Evolutionary conservation across 1,284 basidiomycete species (phyloP).

Genomic region (Fomes fomentarius): DNA sequence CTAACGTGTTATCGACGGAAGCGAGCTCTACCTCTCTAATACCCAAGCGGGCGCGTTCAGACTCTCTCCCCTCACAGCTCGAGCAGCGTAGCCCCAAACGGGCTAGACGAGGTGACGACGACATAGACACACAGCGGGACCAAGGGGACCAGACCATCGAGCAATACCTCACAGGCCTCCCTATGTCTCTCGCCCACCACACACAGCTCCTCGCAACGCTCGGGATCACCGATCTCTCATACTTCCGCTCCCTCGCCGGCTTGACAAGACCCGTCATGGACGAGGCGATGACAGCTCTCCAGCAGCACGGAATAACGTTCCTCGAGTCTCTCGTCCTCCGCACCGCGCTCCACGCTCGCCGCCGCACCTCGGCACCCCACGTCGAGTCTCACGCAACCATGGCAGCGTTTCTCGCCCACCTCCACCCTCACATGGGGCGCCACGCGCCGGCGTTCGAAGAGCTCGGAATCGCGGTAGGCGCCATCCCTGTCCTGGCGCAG

Average conservation of each 20-base stretch:
- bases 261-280: not conserved
- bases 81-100: too few species aligned
- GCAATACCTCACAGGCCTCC: not conserved
- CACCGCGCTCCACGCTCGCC: constrained; percentile 4
- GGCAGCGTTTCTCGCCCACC: constrained; percentile 1
- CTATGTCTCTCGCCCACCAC: not conserved
- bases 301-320: constrained; percentile 11
- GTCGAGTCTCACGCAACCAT: not conserved
- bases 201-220: not conserved
- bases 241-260: not conserved
- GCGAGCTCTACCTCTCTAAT: too few species aligned
- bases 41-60: too few species aligned
- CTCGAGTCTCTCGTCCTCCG: constrained; percentile 16
- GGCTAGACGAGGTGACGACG: too few species aligned
- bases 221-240: not conserved
- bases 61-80: too few species aligned
- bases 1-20: too few species aligned
- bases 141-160: not conserved
- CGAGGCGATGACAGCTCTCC: not conserved
- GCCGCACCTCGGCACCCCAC: not conserved
- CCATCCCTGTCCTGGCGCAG: constrained; percentile 13
- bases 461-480: constrained; percentile 7
- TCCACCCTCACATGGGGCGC: constrained; percentile 4
- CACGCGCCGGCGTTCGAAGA: constrained; percentile 3
- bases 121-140: not conserved